Evolutionary conservation across 1,284 basidiomycete species (phyloP), one percentile per base, ranked within the genome.

Genomic region (Volvariella volvacea): DNA sequence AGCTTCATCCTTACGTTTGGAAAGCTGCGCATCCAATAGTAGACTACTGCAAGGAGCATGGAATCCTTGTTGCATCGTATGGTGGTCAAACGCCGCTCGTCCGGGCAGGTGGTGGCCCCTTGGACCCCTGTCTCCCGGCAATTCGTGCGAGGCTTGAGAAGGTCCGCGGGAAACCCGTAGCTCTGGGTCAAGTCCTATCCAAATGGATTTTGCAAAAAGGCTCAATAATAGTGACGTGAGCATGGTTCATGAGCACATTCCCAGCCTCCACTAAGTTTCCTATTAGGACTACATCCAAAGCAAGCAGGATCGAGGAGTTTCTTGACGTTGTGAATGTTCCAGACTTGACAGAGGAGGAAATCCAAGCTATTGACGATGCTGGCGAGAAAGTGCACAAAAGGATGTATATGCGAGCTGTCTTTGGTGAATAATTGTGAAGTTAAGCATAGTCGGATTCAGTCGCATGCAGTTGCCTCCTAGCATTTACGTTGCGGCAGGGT

Each of bases 1-100:
- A 92, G 59, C 77, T 81, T 47, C 88, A 93, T 58, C 88, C 90
- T 3, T 88, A 91, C 60, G 66, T 89, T 34, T 81, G 74, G 67
- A 73, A 78, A 52, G 69, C 73, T 4, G 61, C 76, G 22, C 62
- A 71, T 50, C 69, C 78, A 7, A 71, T 84, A 22, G 60, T 82
- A 36, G 71, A 73, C 17, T 65, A 80, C 37, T 68, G 76, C 54
- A 63, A 71, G 52, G 64, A 83, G 51, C 67, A 84, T 50, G 72
- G 76, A 42, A 91, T 92, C 55, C 66, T 73, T 16, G 71, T 79
- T 17, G 76, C 78, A 25, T 80, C 83, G 0, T 93, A 85, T 53
- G 84, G 72, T 8, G 82, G 80, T 2, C 66, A 78, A 44, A 71
- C 78, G 0, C 78, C 76, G 8, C 56, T 89, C n/a, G 69, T 73